Percentiles rank a stretch among this genome's conserved stretches.
These are phyloP conservation scores for Clavaria fumosa DNA, from an alignment of 768 basidiomycete genomes.

Conservation along the genomic window DNA sequence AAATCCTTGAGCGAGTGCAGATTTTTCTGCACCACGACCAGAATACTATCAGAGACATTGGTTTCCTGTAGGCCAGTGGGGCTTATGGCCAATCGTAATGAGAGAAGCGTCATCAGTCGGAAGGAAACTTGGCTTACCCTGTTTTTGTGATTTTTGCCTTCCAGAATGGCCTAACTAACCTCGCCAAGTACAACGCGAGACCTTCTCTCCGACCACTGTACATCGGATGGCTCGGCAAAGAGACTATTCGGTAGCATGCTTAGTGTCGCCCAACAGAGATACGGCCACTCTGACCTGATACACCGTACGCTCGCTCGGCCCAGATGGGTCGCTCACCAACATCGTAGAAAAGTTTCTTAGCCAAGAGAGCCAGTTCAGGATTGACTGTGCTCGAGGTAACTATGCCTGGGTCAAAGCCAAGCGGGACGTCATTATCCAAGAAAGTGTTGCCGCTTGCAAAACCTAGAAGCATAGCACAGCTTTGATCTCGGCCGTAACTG, in stretches of 20 bases:
- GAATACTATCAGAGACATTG: constrained; percentile 42
- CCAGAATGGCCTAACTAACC: constrained; percentile 82
- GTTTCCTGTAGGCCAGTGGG: constrained; percentile 35
- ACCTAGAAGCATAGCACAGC: constrained; percentile 81
- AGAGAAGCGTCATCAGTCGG: background rate
- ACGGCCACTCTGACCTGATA: constrained; percentile 35
- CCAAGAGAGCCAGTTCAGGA: constrained; percentile 50
- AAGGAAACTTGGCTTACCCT: constrained; percentile 28
- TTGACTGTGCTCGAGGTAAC: constrained; percentile 37
- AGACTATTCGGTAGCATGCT: no score
- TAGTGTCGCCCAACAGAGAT: no score
- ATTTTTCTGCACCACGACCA: constrained; percentile 68
- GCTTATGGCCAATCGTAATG: constrained; percentile 16
- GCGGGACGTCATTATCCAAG: constrained; percentile 35
- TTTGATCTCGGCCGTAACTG: constrained; percentile 85
- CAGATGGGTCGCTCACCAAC: constrained; percentile 74
- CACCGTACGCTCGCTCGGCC: constrained; percentile 64
- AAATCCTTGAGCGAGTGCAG: constrained; percentile 63
- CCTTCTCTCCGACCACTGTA: constrained; percentile 87
- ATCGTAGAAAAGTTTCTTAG: constrained; percentile 80
- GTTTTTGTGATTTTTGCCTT: constrained; percentile 55
- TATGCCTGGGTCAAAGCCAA: constrained; percentile 27
- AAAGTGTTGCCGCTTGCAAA: constrained; percentile 78
- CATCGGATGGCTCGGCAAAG: constrained; percentile 41
- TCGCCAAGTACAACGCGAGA: constrained; percentile 71